Evolutionary conservation across 2,329 filamentous ascomycete genomes (phyloP).

Genomic region (Alternaria brassicicola): DNA sequence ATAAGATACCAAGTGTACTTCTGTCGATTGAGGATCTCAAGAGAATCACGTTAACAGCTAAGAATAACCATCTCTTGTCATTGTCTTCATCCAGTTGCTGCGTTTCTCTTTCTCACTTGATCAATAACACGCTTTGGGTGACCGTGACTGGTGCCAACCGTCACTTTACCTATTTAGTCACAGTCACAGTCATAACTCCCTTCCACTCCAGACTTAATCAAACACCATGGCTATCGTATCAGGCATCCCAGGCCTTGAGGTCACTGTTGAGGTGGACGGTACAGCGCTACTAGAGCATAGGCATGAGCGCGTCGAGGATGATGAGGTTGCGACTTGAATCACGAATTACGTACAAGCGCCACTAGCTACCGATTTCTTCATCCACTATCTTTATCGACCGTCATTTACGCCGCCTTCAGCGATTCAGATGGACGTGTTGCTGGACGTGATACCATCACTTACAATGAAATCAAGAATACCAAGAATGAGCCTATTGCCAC

Average conservation of each 20-base stretch:
- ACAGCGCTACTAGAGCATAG: conserved; percentile 3
- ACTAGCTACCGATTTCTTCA: neutral
- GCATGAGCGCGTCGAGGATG: neutral
- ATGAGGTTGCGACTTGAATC: neutral
- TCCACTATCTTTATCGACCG: neutral
- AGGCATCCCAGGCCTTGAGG: conserved; percentile 1
- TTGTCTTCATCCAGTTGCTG: neutral
- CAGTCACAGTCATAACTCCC: neutral
- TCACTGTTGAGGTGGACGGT: neutral
- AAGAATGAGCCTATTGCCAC: neutral
- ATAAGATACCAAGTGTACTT: neutral
- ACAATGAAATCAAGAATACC: neutral
- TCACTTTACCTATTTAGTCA: neutral
- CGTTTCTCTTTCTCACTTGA: neutral
- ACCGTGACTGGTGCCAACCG: neutral
- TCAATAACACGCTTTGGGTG: neutral
- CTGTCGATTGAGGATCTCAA: neutral
- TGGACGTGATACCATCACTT: conserved; percentile 1
- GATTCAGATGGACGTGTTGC: neutral
- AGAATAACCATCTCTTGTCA: neutral
- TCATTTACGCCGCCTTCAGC: neutral
- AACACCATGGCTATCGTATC: conserved; percentile 4
- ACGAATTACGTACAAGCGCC: neutral
- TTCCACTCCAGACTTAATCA: neutral
- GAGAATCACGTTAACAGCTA: neutral